A percentile compares a stretch with the other conserved stretches of the same genome.
Conservation (phyloP, 805 yeast species). For the Myxozyma monticola region DNA sequence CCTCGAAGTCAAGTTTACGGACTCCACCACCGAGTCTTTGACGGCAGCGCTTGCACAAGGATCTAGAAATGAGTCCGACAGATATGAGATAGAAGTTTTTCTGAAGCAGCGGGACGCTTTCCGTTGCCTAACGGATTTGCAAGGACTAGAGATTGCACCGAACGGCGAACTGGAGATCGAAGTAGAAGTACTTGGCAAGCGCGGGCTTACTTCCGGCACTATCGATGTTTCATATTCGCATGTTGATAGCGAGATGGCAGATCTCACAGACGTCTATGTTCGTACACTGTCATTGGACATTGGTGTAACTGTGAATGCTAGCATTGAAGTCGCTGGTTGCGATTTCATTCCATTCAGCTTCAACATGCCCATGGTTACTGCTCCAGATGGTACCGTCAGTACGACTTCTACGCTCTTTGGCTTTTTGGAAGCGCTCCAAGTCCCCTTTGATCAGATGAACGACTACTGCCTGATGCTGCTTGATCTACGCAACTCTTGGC, state of each 20-base stretch:
- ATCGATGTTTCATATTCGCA: slow-evolving; percentile 66
- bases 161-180: slow-evolving; percentile 48
- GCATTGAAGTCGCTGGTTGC: slow-evolving; percentile 72
- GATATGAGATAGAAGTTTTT: slow-evolving; percentile 73
- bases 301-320: slow-evolving; percentile 66
- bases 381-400: not conserved
- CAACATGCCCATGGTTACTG: slow-evolving; percentile 16
- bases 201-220: slow-evolving; percentile 67
- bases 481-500: slow-evolving; percentile 83
- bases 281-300: slow-evolving; percentile 69
- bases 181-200: slow-evolving; percentile 66
- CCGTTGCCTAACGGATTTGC: slow-evolving; percentile 41
- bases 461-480: slow-evolving; percentile 65
- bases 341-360: slow-evolving; percentile 57
- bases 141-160: slow-evolving; percentile 37
- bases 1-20: slow-evolving; percentile 63
- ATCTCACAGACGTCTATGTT: slow-evolving; percentile 41
- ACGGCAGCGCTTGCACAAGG: slow-evolving; percentile 47
- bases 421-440: slow-evolving; percentile 21
- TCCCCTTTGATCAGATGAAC: slow-evolving; percentile 40
- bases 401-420: slow-evolving; percentile 15
- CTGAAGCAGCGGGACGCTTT: slow-evolving; percentile 60
- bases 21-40: slow-evolving; percentile 69
- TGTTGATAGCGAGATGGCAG: slow-evolving; percentile 28
- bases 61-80: slow-evolving; percentile 57